Conservation (phyloP, 306 rosid species). For the Prosopis cineraria region DNA sequence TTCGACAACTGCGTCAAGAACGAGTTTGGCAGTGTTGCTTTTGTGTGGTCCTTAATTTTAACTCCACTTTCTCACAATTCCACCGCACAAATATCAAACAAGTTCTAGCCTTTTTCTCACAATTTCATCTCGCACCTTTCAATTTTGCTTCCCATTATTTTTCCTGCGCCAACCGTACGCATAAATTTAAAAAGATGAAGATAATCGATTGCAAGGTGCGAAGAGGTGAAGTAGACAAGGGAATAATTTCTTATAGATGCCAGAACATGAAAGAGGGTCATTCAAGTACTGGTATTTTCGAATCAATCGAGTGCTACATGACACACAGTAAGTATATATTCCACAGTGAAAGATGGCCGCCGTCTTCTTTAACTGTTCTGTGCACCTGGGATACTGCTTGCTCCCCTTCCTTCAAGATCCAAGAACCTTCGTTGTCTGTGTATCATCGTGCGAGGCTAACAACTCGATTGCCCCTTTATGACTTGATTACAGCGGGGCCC, state of each 20-base stretch:
- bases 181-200: background rate
- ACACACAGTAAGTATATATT: background rate
- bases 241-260: conserved; percentile 1
- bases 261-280: conserved; percentile 23
- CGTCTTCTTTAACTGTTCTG: background rate
- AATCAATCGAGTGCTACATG: background rate
- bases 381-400: conserved; percentile 11
- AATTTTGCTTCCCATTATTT: background rate
- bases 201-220: background rate
- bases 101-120: too few species aligned
- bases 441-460: conserved; percentile 7
- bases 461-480: conserved; percentile 17
- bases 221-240: background rate
- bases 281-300: background rate
- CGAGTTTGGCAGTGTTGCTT: conserved; percentile 13
- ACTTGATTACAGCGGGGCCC: background rate
- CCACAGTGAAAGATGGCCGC: background rate
- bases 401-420: conserved; percentile 12
- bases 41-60: conserved; percentile 27
- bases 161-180: background rate
- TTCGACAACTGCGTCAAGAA: conserved; percentile 9
- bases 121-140: background rate
- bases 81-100: background rate
- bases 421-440: background rate
- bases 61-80: background rate